Base-by-base conservation (phyloP, 2,329 filamentous ascomycete species). In the Penicillium sp. region DNA sequence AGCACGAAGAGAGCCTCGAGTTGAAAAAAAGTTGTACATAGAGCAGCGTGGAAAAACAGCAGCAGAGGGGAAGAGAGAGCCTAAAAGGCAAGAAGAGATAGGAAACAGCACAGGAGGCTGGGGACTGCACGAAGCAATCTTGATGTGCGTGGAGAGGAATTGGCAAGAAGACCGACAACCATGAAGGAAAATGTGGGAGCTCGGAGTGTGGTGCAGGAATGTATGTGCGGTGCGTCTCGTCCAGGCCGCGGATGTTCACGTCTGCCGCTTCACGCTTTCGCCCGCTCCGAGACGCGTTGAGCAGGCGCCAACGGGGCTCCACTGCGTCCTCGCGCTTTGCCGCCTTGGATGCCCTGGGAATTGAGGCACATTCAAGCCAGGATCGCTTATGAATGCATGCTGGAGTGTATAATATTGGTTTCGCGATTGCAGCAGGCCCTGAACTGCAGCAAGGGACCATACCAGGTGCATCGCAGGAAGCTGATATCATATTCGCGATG, bases 221-320 rank as follows among this genome's bases (percentile, higher is more conserved):
- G 56, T 47, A 30, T 55, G 50, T 58, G 56, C 52, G 56, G 55
- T 47, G 55, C 56, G 56, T 51, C 51, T 55, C 52, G 56, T 54
- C n/a, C 48, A 52, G 43, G 54, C 56, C 56, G 56, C 56, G 56
- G 56, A 57, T 57, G 47, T 38, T 35, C 47, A 51, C 53, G 35
- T 23, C 47, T 42, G 18, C 38, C 51, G 56, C 56, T 58, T 58
- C 57, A 59, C 57, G 57, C 57, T 55, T 49, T 55, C 40, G 56
- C 52, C 56, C 56, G 47, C 56, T 53, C 57, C 52, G 57, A 59
- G 57, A 59, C 57, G 57, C 57, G 57, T 59, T 59, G 52, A 52
- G 33, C 47, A 58, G 56, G 47, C 55, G 55, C 55, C 55, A 57
- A 52, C 49, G 28, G 24, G 46, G 35, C 56, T 52, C 57, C 57